Evolutionary conservation across 169 alveolate genomes (phyloP), one percentile per base, ranked within the genome.

Genomic region (Cystoisospora suis): DNA sequence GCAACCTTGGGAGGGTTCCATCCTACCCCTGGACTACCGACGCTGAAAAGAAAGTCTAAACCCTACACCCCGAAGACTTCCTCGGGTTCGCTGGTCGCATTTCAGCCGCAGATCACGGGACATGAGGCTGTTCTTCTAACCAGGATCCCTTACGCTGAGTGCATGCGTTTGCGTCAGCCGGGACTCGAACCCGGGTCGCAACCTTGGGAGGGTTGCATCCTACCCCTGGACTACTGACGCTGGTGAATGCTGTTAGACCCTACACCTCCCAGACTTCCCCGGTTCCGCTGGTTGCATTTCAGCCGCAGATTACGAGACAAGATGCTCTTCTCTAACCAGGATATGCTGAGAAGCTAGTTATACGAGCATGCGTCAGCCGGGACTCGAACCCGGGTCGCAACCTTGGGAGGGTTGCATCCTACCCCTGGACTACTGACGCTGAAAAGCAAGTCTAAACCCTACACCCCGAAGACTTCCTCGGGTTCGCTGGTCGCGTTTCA

Each of bases 121-220:
- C 65, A 53, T 15, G 12, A 23, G 23, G 23, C 65, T 53, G 23
- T 53, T 53, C 29, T 53, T 23, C 65, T 53, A 53, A 53, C 29
- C 12, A 12, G 23, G 65, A 53, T 12, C 29, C 12, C 29, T 53
- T 15, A 53, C 12, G 12, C 29, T 23, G 65, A 23, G 65, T 12
- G 23, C 65, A 53, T 23, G 65, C 23, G 65, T 46, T 0, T 95
- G 97, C 97, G 95, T 88, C 95, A 94, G 96, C 97, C 97, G 97
- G 97, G 97, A 95, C 95, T 95, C 97, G 97, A 94, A 95, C 97
- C 97, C 97, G 97, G 97, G 96, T 92, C 96, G 93, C 97, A 94
- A 95, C 97, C 97, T 95, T 95, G 97, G 97, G 96, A 94, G 96
- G 97, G 97, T 95, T 92, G 96, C 95, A 95, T 95, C 96, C 94